Evolutionary conservation across 345 rosid species (phyloP), one percentile per base, ranked within the genome.

Genomic region (Moringa oleifera): DNA sequence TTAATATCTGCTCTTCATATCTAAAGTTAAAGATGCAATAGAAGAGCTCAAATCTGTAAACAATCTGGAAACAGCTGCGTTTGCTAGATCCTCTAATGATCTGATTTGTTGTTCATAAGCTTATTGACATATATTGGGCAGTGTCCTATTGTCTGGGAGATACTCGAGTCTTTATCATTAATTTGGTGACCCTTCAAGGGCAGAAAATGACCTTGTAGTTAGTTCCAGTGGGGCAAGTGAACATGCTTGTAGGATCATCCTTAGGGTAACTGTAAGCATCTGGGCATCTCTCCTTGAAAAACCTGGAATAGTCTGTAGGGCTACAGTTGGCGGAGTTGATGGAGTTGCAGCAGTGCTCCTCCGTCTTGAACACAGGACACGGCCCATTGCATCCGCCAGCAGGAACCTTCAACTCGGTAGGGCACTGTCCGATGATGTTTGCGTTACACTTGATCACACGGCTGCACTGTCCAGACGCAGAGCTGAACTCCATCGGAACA

Each of bases 401-500:
- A 1, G 49, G 37, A 25, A 59, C 57, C 65, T 53, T 59, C 59
- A 65, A 49, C 17, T 65, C 28, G 12, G 6, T 28, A 20, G 75
- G 75, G 49, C 75, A 71, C 21, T 71, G 65, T 5, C 47, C 56
- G 0, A 59, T 23, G 6, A 71, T 65, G n/a, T 65, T 53, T 0
- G 19, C 55, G 37, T 5, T 33, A 11, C 37, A 33, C 37, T 33
- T 33, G 37, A 33, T 71, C 33, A 28, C 46, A 11, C 70, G 67
- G 0, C 20, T 57, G 59, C 64, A 71, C 37, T 71, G 66, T 7
- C 25, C 33, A 21, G 70, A 60, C 8, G 61, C 62, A 31, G 75
- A 66, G 15, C 76, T 73, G 36, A 73, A 73, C 37, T 68, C 77
- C 77, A 73, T 73, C n/a, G 74, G 74, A 20, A 74, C 68, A 63